These are phyloP conservation scores for Leccinum longicurvipes DNA, from an alignment of 768 basidiomycete species.

Conservation along the genomic window DNA sequence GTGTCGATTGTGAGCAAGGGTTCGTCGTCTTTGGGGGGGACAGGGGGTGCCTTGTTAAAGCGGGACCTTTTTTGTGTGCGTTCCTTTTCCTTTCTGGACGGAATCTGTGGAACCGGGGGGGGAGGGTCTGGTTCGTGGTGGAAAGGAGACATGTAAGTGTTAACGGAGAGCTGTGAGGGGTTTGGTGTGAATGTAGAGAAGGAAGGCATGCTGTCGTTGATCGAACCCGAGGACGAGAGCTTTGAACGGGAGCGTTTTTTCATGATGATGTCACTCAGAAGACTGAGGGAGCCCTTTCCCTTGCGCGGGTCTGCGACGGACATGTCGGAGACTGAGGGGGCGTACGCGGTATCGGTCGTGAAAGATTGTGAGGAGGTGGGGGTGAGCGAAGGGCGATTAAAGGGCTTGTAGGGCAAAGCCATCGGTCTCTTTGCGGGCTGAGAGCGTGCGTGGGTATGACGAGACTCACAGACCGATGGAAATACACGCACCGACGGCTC, in stretches of 20 bases:
- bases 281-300: conserved; percentile 45
- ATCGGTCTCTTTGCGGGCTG: conserved; percentile 21
- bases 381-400: conserved; percentile 32
- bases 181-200: conserved; percentile 40
- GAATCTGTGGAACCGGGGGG: conserved; percentile 6
- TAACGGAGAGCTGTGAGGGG: conserved; percentile 26
- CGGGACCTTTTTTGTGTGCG: conserved; percentile 9
- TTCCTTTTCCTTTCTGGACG: conserved; percentile 32
- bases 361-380: conserved; percentile 28
- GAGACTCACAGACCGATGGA: background rate
- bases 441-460: conserved; percentile 8
- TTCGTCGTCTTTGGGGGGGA: conserved; percentile 13
- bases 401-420: conserved; percentile 29
- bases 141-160: conserved; percentile 16
- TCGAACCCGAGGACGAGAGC: conserved; percentile 35
- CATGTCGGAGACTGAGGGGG: conserved; percentile 32
- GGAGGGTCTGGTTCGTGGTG: background rate
- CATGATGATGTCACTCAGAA: conserved; percentile 37
- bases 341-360: conserved; percentile 26
- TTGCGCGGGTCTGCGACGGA: conserved; percentile 40
- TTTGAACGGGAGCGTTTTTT: conserved; percentile 39
- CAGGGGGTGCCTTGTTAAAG: background rate
- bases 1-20: conserved; percentile 22
- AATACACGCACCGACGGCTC: conserved; percentile 15
- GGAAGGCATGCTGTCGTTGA: conserved; percentile 26